These are phyloP conservation scores for Colletotrichum sp. DNA, from an alignment of 2,329 filamentous ascomycete genomes.

Conservation along the genomic window DNA sequence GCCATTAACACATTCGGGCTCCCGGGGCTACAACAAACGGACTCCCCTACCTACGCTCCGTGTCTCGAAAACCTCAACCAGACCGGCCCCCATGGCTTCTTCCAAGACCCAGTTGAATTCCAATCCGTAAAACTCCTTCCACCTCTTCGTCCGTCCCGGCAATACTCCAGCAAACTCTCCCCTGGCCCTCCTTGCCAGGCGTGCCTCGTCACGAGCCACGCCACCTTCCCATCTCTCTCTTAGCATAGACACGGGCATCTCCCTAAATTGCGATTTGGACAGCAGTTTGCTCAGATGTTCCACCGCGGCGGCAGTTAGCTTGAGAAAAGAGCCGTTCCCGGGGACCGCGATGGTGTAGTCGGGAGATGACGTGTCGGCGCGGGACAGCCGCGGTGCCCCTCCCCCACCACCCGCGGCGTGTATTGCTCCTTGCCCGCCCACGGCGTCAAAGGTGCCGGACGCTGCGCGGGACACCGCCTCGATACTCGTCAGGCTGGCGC, in stretches of 20 bases:
- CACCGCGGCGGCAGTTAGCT: conserved; percentile 65
- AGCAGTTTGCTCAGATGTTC: conserved; percentile 66
- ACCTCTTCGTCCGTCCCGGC: conserved; percentile 68
- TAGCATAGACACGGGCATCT: conserved; percentile 66
- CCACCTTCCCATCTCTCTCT: conserved; percentile 76
- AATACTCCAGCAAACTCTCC: conserved; percentile 63
- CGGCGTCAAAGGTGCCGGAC: conserved; percentile 71
- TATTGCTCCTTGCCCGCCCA: conserved; percentile 71
- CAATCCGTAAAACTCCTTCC: conserved; percentile 74
- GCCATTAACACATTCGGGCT: neutral
- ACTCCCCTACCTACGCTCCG: conserved; percentile 74
- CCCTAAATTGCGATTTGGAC: conserved; percentile 62
- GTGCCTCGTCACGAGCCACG: conserved; percentile 49
- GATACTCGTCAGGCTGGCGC: conserved; percentile 63
- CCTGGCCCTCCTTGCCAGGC: conserved; percentile 53
- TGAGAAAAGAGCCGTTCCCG: conserved; percentile 70
- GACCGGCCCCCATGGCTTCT: conserved; percentile 72
- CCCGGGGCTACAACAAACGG: conserved; percentile 42
- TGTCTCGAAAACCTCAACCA: conserved; percentile 78
- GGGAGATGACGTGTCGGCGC: conserved; percentile 24
- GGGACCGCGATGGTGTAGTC: conserved; percentile 67
- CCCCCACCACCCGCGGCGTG: conserved; percentile 66
- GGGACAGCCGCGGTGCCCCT: conserved; percentile 36
- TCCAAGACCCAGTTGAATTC: conserved; percentile 74
- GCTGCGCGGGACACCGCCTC: conserved; percentile 68